Evolutionary conservation across 441 rosid genomes (phyloP).

Genomic region (Rhodomyrtus psidioides): DNA sequence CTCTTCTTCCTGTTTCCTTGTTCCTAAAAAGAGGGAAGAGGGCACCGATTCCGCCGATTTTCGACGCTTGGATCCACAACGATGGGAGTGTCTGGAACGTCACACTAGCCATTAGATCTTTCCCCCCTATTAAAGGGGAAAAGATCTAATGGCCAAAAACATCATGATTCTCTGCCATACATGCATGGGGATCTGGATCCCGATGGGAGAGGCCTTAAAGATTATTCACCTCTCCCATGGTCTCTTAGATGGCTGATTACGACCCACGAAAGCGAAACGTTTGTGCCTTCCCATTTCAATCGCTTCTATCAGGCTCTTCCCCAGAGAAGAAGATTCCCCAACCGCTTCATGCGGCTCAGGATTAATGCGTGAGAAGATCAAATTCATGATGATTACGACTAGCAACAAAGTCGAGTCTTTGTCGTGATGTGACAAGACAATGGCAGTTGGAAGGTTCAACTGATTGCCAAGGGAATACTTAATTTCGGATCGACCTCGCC

Average conservation of each 20-base stretch:
- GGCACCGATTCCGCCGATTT: neutral
- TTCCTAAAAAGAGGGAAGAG: neutral
- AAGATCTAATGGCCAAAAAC: too few relatives aligned
- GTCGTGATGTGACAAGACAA: neutral
- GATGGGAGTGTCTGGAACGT: too few relatives aligned
- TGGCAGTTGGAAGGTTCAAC: neutral
- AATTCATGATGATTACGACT: neutral
- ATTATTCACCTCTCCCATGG: neutral
- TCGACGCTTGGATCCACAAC: neutral
- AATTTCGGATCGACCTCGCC: neutral
- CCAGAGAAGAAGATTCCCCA: neutral
- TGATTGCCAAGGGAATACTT: neutral
- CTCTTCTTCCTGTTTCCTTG: neutral
- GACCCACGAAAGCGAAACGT: neutral
- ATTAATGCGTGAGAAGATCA: neutral
- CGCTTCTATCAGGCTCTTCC: neutral
- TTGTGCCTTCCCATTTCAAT: neutral
- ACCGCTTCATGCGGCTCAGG: neutral
- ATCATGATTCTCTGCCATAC: too few relatives aligned
- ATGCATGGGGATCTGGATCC: too few relatives aligned
- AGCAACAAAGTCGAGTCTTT: neutral
- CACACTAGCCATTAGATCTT: too few relatives aligned
- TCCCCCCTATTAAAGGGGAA: too few relatives aligned
- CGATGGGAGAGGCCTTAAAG: neutral
- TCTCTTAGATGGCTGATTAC: neutral